These are phyloP conservation scores for Physaria fendleri DNA, from an alignment of 345 rosid species.

Conservation along the genomic window DNA sequence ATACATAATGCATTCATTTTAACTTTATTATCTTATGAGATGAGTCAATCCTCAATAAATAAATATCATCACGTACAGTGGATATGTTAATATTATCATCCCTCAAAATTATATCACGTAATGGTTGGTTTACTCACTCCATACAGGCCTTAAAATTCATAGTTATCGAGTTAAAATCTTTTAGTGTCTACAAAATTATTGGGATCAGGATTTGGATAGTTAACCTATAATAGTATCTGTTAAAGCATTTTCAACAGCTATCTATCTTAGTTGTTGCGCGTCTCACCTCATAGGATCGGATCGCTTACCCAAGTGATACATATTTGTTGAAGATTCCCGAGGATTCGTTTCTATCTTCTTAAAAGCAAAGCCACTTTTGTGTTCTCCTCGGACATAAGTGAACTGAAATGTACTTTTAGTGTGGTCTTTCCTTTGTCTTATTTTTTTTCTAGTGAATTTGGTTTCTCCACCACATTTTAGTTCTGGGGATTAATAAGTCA, in stretches of 20 bases:
- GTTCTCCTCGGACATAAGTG: too few relatives aligned
- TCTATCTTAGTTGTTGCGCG: not conserved
- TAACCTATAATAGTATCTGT: too few relatives aligned
- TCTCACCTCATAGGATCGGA: not conserved
- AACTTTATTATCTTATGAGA: too few relatives aligned
- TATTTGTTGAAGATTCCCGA: not conserved
- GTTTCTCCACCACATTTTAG: conserved; percentile 11
- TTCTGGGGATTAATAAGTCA: conserved; percentile 11
- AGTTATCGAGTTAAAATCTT: too few relatives aligned
- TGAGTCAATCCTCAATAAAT: not conserved
- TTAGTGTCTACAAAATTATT: too few relatives aligned
- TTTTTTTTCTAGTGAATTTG: not conserved
- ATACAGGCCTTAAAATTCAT: too few relatives aligned
- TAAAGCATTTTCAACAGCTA: not conserved
- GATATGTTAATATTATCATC: not conserved
- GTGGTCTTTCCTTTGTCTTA: not conserved
- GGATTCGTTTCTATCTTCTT: not conserved
- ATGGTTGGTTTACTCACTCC: too few relatives aligned
- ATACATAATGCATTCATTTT: too few relatives aligned
- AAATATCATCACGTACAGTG: not conserved
- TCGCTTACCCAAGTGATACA: not conserved
- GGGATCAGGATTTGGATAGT: too few relatives aligned
- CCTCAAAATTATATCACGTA: too few relatives aligned
- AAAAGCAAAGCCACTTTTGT: not conserved
- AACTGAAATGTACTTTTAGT: too few relatives aligned